Conservation (phyloP, 306 rosid genomes). For the Betula pendula region DNA sequence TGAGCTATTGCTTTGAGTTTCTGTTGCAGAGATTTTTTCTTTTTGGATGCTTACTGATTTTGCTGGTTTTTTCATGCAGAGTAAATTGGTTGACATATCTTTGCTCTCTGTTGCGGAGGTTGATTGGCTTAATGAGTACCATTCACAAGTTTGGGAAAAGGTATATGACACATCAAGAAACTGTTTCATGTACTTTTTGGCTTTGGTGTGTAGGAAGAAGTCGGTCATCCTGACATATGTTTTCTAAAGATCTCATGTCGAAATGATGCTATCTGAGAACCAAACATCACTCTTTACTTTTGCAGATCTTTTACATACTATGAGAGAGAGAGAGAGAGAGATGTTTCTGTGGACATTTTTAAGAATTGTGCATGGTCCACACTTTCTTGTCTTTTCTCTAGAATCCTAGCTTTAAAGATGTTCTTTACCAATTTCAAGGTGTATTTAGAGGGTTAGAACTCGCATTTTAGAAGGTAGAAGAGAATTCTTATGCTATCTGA, state of each 20-base stretch:
- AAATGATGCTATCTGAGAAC: not conserved
- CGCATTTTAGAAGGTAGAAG: not conserved
- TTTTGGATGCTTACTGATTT: slow-evolving; percentile 8
- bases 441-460: too few species aligned
- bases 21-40: not conserved
- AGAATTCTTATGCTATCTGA: not conserved
- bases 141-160: slow-evolving; percentile 92
- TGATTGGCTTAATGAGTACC: slow-evolving; percentile 81
- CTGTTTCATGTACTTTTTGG: not conserved
- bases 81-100: slow-evolving; percentile 70
- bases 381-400: too few species aligned
- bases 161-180: slow-evolving; percentile 34
- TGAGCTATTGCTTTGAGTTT: slow-evolving; percentile 23
- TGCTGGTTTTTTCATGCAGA: slow-evolving; percentile 54
- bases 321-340: not conserved
- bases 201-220: not conserved
- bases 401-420: not conserved
- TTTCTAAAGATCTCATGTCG: not conserved
- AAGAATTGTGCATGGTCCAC: too few species aligned
- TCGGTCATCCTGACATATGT: not conserved
- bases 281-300: too few species aligned
- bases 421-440: too few species aligned
- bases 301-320: not conserved
- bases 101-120: slow-evolving; percentile 71
- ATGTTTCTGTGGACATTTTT: too few species aligned